Conservation (phyloP, 306 rosid species). For the Citrullus amarus region DNA sequence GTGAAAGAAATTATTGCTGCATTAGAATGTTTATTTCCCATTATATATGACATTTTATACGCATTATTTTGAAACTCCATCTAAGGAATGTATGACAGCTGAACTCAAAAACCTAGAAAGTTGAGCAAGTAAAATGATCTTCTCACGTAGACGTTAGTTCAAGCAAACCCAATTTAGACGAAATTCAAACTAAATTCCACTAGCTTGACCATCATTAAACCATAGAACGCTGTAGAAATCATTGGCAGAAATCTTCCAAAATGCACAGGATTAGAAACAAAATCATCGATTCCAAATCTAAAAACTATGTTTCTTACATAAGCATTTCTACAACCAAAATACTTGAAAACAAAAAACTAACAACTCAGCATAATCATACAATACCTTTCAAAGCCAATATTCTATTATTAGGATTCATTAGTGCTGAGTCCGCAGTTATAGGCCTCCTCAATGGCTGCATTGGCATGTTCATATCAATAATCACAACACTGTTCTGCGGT, state of each 20-base stretch:
- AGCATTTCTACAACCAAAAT: neutral
- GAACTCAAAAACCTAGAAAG: neutral
- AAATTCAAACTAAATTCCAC: neutral
- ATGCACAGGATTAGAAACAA: neutral
- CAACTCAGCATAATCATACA: neutral
- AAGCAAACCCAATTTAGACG: neutral
- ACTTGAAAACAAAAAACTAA: neutral
- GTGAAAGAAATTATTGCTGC: neutral
- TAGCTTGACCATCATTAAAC: neutral
- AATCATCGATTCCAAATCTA: neutral
- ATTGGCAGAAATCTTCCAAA: neutral
- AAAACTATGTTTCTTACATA: neutral
- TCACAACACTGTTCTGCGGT: slow-evolving; percentile 89
- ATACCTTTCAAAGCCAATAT: slow-evolving; percentile 89
- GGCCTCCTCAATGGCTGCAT: slow-evolving; percentile 96
- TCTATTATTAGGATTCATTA: slow-evolving; percentile 94
- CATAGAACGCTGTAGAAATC: neutral
- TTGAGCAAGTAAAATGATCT: neutral
- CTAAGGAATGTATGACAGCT: neutral
- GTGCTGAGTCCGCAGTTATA: slow-evolving; percentile 89
- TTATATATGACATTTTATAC: neutral
- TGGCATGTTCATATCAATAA: slow-evolving; percentile 87
- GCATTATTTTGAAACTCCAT: neutral
- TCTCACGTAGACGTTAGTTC: neutral
- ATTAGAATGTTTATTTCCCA: neutral